A percentile compares a stretch with the other conserved stretches of the same genome.
phyloP scores from a whole-genome alignment of 768 basidiomycete genomes.

The Auricularia sp. region DNA sequence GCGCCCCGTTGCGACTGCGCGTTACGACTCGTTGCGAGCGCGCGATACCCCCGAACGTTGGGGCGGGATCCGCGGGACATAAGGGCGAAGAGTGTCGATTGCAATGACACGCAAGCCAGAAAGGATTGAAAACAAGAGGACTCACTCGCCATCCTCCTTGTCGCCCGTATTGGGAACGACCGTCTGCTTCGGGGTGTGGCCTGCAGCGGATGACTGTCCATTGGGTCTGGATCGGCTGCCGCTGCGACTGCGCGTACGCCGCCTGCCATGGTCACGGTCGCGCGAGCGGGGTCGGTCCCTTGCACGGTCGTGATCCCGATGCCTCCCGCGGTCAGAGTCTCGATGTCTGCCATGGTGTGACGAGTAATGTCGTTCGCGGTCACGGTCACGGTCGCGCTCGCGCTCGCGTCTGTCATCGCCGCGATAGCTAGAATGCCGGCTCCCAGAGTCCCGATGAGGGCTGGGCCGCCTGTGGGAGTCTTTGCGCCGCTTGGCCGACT shows the following conservation, averaged over 20 bases:
- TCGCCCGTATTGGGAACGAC: conserved; percentile 27
- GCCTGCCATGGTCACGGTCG: conserved; percentile 12
- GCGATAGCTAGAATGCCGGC: conserved; percentile 30
- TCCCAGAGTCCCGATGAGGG: conserved; percentile 17
- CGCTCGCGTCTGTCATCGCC: conserved; percentile 16
- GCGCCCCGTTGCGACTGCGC: too few species aligned
- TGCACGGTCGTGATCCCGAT: conserved; percentile 17
- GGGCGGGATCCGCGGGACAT: too few species aligned
- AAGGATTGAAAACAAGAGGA: conserved; percentile 25
- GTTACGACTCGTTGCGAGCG: too few species aligned
- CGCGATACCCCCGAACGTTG: too few species aligned
- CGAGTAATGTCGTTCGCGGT: conserved; percentile 11
- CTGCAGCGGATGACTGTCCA: too few species aligned
- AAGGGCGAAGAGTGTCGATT: too few species aligned
- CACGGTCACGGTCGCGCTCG: conserved; percentile 8
- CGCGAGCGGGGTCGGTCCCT: conserved; percentile 24
- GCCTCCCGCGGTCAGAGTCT: conserved; percentile 22
- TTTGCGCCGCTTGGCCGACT: conserved; percentile 15
- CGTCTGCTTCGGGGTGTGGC: conserved; percentile 18
- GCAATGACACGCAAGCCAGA: background rate
- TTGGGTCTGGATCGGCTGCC: conserved; percentile 7
- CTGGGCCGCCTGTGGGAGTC: conserved; percentile 7
- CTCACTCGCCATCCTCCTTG: conserved; percentile 91
- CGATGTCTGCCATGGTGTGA: background rate
- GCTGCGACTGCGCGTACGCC: conserved; percentile 22